Evolutionary conservation across 2,329 filamentous ascomycete genomes (phyloP).

Genomic region (Gnomoniopsis sp.): DNA sequence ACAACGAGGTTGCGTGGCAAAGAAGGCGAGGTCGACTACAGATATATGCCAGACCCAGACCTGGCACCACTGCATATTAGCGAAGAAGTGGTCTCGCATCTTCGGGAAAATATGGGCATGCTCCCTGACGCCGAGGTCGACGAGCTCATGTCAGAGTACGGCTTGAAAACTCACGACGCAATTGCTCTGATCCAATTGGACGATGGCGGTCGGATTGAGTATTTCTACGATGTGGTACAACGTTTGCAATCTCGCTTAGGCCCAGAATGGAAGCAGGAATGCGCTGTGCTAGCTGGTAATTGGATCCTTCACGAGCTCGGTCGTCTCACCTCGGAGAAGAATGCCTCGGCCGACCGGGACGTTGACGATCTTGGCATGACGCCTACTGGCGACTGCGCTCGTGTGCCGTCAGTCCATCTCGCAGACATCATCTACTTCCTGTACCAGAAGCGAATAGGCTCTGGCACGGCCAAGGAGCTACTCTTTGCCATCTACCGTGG

Average conservation of each 20-base stretch:
- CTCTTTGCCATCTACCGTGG: slow-evolving; percentile 50
- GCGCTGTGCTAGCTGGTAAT: slow-evolving; percentile 52
- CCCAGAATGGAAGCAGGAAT: slow-evolving; percentile 23
- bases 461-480: slow-evolving; percentile 56
- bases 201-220: slow-evolving; percentile 75
- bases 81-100: slow-evolving; percentile 61
- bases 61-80: slow-evolving; percentile 76
- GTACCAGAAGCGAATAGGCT: slow-evolving; percentile 47
- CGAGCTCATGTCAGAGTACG: slow-evolving; percentile 59
- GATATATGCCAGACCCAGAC: slow-evolving; percentile 98
- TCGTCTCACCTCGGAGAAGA: slow-evolving; percentile 55
- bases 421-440: slow-evolving; percentile 50
- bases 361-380: slow-evolving; percentile 29
- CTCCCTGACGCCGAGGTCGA: slow-evolving; percentile 69
- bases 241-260: slow-evolving; percentile 33
- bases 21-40: slow-evolving; percentile 94
- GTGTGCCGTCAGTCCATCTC: slow-evolving; percentile 44
- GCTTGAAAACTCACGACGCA: slow-evolving; percentile 77
- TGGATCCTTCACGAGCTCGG: slow-evolving; percentile 76
- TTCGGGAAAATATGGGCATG: slow-evolving; percentile 62
- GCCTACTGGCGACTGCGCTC: slow-evolving; percentile 42
- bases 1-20: slow-evolving; percentile 84
- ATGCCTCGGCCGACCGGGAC: slow-evolving; percentile 17
- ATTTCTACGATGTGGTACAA: slow-evolving; percentile 68
- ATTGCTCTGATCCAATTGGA: slow-evolving; percentile 75